Evolutionary conservation across 306 rosid genomes (phyloP).

Genomic region (Carpinus fangiana): DNA sequence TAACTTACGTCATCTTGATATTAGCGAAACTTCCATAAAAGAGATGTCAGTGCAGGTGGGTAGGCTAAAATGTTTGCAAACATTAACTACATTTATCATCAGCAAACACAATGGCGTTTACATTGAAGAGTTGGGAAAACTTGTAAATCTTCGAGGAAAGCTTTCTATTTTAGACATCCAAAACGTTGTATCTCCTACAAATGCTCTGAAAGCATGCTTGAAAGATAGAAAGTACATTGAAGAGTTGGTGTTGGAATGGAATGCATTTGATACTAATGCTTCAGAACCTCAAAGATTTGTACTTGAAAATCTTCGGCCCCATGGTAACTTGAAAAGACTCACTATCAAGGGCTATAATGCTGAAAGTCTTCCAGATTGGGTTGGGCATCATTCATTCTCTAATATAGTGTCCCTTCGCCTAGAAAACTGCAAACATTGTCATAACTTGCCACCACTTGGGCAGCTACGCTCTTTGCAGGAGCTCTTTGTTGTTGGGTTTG

Average conservation of each 20-base stretch:
- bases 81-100: background rate
- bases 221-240: background rate
- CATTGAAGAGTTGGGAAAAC: background rate
- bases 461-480: too few relatives aligned
- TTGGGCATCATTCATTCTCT: background rate
- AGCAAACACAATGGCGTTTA: background rate
- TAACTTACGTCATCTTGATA: slow-evolving; percentile 11
- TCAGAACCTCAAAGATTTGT: background rate
- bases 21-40: background rate
- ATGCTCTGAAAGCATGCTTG: background rate
- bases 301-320: background rate
- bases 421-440: too few relatives aligned
- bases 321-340: background rate
- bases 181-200: background rate
- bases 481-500: too few relatives aligned
- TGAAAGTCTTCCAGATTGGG: background rate
- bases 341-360: background rate
- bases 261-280: background rate
- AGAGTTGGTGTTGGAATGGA: background rate
- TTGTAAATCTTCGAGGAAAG: background rate
- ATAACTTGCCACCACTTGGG: too few relatives aligned
- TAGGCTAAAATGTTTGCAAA: background rate
- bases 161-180: background rate
- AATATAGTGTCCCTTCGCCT: too few relatives aligned
- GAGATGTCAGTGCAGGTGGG: too few relatives aligned